These are phyloP conservation scores for Moesziomyces aphidis DNA, from an alignment of 1,284 basidiomycete species.

Conservation along the genomic window DNA sequence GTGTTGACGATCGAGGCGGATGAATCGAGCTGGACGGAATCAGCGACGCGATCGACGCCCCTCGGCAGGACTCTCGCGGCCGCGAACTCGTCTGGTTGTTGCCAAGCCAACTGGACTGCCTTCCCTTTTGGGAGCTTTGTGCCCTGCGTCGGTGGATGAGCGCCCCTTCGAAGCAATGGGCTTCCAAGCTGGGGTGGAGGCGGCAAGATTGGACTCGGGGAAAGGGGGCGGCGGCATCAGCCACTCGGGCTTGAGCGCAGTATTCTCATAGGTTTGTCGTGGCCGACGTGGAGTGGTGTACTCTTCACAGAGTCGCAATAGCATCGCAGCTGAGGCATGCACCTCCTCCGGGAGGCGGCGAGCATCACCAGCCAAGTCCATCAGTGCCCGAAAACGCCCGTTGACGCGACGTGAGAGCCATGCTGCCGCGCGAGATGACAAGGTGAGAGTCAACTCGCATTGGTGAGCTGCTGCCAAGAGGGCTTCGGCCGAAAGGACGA, in stretches of 20 bases:
- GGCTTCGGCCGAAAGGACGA: constrained; percentile 23
- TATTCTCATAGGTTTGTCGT: no score
- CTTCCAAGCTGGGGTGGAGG: not conserved
- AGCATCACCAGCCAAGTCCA: constrained; percentile 2
- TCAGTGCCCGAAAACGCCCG: not conserved
- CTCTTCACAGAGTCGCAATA: not conserved
- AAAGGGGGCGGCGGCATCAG: constrained; percentile 12
- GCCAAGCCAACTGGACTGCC: not conserved
- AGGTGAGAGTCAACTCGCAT: constrained; percentile 3
- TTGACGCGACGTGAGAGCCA: not conserved
- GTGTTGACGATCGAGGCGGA: no score
- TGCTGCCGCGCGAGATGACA: not conserved
- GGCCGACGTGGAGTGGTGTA: not conserved
- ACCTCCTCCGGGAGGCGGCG: constrained; percentile 1
- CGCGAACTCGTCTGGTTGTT: not conserved
- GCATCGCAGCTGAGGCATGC: not conserved
- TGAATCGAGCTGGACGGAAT: no score
- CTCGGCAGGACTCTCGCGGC: not conserved
- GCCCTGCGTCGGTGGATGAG: not conserved
- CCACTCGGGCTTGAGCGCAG: constrained; percentile 3
- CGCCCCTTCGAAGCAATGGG: not conserved
- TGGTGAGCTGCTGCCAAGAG: constrained; percentile 15
- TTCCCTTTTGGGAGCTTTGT: not conserved
- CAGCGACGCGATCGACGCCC: no score
- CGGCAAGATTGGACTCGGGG: constrained; percentile 3